Percentiles rank a stretch among this genome's conserved stretches.
These are phyloP conservation scores for Trypanosoma theileri DNA, from an alignment of 208 protist genomes.

Conservation along the genomic window DNA sequence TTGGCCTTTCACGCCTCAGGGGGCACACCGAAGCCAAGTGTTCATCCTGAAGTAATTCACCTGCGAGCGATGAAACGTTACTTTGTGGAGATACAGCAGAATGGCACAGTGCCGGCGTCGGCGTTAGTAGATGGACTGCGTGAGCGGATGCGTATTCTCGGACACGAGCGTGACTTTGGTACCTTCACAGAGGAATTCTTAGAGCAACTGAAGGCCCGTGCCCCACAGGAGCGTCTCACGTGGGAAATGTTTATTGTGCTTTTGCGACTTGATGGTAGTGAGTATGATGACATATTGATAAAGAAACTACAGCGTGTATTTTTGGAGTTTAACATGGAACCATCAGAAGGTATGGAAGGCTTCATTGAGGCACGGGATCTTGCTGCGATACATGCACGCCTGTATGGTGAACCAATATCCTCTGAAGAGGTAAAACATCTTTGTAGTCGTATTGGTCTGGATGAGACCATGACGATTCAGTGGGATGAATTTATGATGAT, in stretches of 20 bases:
- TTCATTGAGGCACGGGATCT: slow-evolving; percentile 54
- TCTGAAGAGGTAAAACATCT: slow-evolving; percentile 31
- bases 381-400: slow-evolving; percentile 36
- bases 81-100: slow-evolving; percentile 39
- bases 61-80: slow-evolving; percentile 68
- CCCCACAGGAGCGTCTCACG: slow-evolving; percentile 36
- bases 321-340: slow-evolving; percentile 62
- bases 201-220: slow-evolving; percentile 29
- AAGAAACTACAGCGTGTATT: slow-evolving; percentile 48
- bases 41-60: slow-evolving; percentile 59
- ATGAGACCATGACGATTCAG: slow-evolving; percentile 54
- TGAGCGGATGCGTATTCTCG: slow-evolving; percentile 44
- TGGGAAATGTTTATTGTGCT: slow-evolving; percentile 69
- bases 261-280: slow-evolving; percentile 49
- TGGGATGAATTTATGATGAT: slow-evolving; percentile 83
- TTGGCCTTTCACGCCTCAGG: slow-evolving; percentile 28
- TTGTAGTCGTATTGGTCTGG: slow-evolving; percentile 38
- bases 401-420: slow-evolving; percentile 39
- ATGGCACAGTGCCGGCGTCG: slow-evolving; percentile 29
- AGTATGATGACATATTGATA: slow-evolving; percentile 47
- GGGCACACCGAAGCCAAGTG: slow-evolving; percentile 32
- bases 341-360: slow-evolving; percentile 32
- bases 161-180: slow-evolving; percentile 29
- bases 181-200: slow-evolving; percentile 40
- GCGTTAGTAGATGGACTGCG: slow-evolving; percentile 32